Percentiles rank a stretch among this genome's conserved stretches.
Conservation (phyloP, 2,329 filamentous ascomycete genomes). For the Escovopsis sp. region DNA sequence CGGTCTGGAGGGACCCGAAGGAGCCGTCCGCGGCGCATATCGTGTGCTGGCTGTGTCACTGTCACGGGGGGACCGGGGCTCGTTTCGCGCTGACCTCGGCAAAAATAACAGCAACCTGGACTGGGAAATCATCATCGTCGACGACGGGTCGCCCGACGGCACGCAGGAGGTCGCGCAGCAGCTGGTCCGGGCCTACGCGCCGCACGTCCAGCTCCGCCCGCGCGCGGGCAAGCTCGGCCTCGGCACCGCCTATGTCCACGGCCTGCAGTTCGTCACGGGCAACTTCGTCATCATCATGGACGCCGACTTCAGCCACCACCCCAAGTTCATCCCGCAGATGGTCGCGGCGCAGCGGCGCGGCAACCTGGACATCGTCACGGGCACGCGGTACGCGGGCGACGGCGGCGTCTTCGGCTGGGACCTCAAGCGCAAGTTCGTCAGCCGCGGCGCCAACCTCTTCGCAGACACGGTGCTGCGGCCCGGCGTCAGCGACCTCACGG, state of each 20-base stretch:
- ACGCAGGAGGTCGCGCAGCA: slow-evolving; percentile 84
- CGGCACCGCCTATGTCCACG: slow-evolving; percentile 91
- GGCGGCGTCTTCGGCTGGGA: slow-evolving; percentile 96
- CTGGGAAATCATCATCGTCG: slow-evolving; percentile 96
- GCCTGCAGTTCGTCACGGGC: slow-evolving; percentile 74
- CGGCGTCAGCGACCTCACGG: slow-evolving; percentile 89
- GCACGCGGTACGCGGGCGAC: slow-evolving; percentile 80
- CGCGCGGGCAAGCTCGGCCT: slow-evolving; percentile 94
- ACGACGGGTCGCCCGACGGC: slow-evolving; percentile 93
- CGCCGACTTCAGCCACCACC: slow-evolving; percentile 97
- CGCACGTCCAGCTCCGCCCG: slow-evolving; percentile 69
- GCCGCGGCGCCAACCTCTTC: slow-evolving; percentile 82
- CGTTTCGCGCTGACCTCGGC: no score
- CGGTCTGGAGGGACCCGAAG: background rate
- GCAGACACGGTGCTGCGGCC: slow-evolving; percentile 88
- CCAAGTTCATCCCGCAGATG: slow-evolving; percentile 96
- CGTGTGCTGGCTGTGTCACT: background rate
- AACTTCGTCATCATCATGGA: slow-evolving; percentile 99
- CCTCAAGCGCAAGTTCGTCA: slow-evolving; percentile 74
- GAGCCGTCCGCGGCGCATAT: background rate
- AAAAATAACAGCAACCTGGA: slow-evolving; percentile 56
- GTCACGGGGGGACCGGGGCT: background rate
- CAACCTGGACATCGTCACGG: slow-evolving; percentile 92
- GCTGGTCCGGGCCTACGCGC: slow-evolving; percentile 70
- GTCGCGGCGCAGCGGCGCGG: slow-evolving; percentile 61